A percentile compares a stretch with the other conserved stretches of the same genome.
phyloP scores from a whole-genome alignment of 306 rosid species.

The Casuarina equisetifolia region DNA sequence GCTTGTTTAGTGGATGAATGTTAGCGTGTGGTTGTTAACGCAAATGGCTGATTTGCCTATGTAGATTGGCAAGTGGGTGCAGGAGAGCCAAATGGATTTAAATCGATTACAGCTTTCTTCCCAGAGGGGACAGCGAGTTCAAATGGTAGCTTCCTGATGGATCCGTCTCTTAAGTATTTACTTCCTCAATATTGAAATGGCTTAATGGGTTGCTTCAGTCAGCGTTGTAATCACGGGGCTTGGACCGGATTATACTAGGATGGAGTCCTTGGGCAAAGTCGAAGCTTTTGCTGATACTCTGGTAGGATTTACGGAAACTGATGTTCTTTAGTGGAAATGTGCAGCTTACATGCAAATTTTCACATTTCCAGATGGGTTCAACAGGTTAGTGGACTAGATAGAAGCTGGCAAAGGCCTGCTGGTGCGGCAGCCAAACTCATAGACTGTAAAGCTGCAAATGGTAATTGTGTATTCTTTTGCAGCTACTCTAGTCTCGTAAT shows the following conservation, averaged over 20 bases:
- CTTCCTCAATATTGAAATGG: not conserved
- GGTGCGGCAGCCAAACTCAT: constrained; percentile 89
- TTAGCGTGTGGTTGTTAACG: too few relatives aligned
- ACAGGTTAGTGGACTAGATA: constrained; percentile 88
- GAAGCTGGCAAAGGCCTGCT: constrained; percentile 92
- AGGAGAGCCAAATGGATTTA: constrained; percentile 78
- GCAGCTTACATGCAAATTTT: constrained; percentile 2
- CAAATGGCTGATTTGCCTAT: not conserved
- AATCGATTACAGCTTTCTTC: constrained; percentile 84
- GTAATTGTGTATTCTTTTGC: constrained; percentile 33
- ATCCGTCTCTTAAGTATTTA: not conserved
- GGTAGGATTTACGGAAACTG: constrained; percentile 33
- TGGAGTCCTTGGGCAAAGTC: constrained; percentile 96
- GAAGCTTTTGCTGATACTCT: constrained; percentile 93
- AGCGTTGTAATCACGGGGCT: constrained; percentile 81
- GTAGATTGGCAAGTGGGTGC: constrained; percentile 78
- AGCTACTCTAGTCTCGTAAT: not conserved
- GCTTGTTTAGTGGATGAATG: too few relatives aligned
- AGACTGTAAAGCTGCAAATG: constrained; percentile 61
- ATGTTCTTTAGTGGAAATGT: not conserved
- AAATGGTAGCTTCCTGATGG: constrained; percentile 44
- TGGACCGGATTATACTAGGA: constrained; percentile 87
- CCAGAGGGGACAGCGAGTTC: constrained; percentile 59
- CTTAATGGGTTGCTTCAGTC: constrained; percentile 42
- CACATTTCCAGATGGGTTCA: constrained; percentile 6